A percentile compares a stretch with the other conserved stretches of the same genome.
phyloP scores from a whole-genome alignment of 202 grass and related monocot genomes.

The Panicum hallii region DNA sequence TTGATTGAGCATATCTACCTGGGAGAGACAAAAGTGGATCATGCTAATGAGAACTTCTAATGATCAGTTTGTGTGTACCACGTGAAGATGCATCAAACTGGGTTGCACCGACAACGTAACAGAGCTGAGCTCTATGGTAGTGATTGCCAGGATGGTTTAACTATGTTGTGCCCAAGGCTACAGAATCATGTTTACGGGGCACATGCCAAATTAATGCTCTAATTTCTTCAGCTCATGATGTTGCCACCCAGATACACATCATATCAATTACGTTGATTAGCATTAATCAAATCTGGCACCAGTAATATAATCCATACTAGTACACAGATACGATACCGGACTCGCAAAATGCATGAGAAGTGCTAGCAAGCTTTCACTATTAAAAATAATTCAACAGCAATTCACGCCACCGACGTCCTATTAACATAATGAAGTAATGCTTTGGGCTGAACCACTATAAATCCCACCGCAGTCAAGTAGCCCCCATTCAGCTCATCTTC shows the following conservation, averaged over 20 bases:
- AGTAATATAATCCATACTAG: not conserved
- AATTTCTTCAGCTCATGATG: not conserved
- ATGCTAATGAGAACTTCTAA: not conserved
- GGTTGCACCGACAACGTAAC: too few species aligned
- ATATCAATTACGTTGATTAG: not conserved
- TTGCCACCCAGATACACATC: not conserved
- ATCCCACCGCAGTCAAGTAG: not conserved
- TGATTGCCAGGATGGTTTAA: not conserved
- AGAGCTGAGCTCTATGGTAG: not conserved
- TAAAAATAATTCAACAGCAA: not conserved
- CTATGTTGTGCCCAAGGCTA: too few species aligned
- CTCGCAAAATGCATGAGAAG: not conserved
- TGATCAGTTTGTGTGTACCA: not conserved
- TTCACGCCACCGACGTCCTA: not conserved
- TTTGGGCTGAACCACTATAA: not conserved
- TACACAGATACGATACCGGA: not conserved
- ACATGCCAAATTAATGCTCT: not conserved
- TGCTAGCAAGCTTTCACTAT: not conserved
- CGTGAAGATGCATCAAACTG: not conserved
- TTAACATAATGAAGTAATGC: not conserved
- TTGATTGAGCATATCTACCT: not conserved
- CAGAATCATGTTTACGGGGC: not conserved
- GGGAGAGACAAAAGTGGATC: slow-evolving; percentile 11
- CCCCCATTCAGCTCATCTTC: not conserved
- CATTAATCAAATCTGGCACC: not conserved